Conservation (phyloP, 2,329 filamentous ascomycete species). For the Beauveria australis region DNA sequence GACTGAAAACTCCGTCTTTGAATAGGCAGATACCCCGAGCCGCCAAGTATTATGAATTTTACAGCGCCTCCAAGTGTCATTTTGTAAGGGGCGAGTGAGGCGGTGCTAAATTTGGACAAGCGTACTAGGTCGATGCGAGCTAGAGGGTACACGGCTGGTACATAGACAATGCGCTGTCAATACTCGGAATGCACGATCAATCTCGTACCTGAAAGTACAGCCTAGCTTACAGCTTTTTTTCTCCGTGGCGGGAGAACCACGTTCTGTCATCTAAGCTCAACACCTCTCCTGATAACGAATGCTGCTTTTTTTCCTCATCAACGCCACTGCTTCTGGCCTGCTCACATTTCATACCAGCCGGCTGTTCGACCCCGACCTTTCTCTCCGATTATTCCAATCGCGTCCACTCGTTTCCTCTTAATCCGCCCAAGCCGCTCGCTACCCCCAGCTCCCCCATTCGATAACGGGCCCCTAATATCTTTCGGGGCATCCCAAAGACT, state of each 20-base stretch:
- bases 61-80: neutral
- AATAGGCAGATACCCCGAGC: no score
- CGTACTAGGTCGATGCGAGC: neutral
- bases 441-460: neutral
- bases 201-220: neutral
- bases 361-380: neutral
- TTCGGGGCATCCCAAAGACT: neutral
- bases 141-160: neutral
- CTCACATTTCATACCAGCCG: neutral
- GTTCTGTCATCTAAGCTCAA: neutral
- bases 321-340: neutral
- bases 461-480: conserved; percentile 5
- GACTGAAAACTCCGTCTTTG: neutral
- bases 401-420: conserved; percentile 7
- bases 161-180: neutral
- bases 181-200: neutral
- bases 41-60: neutral
- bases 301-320: conserved; percentile 1
- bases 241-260: conserved; percentile 4
- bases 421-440: conserved; percentile 2
- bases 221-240: neutral
- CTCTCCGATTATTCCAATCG: neutral
- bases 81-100: neutral
- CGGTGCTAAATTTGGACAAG: conserved; percentile 8
- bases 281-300: conserved; percentile 2